Percentiles rank a stretch among this genome's conserved stretches.
Evolutionary conservation across 1,284 basidiomycete species (phyloP).

Genomic region (Microbotryum saponariae): DNA sequence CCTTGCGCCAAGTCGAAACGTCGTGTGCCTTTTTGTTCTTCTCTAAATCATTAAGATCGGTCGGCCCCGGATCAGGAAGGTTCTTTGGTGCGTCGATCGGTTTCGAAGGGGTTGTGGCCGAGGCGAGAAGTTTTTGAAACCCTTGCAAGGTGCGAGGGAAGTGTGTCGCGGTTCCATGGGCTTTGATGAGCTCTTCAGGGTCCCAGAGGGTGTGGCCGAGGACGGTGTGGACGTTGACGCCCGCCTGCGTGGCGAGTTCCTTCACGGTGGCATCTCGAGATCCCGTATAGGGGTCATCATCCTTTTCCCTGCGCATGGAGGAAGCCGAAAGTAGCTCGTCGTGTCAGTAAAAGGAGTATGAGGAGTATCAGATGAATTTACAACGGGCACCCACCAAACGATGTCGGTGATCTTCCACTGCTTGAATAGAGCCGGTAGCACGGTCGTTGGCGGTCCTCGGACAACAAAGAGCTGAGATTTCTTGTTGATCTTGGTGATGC

Average conservation of each 20-base stretch:
- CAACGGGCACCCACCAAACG: constrained; percentile 42
- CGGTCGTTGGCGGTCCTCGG: constrained; percentile 45
- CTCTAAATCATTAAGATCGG: not conserved
- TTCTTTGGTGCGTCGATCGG: constrained; percentile 33
- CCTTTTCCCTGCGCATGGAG: constrained; percentile 18
- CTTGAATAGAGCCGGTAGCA: constrained; percentile 45
- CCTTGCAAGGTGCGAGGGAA: constrained; percentile 57
- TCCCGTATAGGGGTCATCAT: constrained; percentile 37
- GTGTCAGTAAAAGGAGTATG: too few relatives aligned
- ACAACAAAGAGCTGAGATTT: constrained; percentile 47
- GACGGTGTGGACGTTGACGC: constrained; percentile 40
- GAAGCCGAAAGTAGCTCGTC: not conserved
- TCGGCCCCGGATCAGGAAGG: constrained; percentile 32
- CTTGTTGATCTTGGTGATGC: constrained; percentile 43
- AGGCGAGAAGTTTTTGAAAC: constrained; percentile 60
- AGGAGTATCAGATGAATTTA: too few relatives aligned
- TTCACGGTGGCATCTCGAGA: constrained; percentile 36
- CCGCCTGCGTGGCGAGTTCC: constrained; percentile 36
- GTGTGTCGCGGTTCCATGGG: constrained; percentile 39
- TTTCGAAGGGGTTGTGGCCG: constrained; percentile 11
- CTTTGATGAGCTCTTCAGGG: constrained; percentile 34
- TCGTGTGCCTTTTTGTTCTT: constrained; percentile 1
- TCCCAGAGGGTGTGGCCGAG: constrained; percentile 45
- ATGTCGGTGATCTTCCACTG: constrained; percentile 49
- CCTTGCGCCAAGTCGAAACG: constrained; percentile 11